A percentile compares a stretch with the other conserved stretches of the same genome.
Conservation (phyloP, 768 basidiomycete genomes). For the Lyophyllum atratum region DNA sequence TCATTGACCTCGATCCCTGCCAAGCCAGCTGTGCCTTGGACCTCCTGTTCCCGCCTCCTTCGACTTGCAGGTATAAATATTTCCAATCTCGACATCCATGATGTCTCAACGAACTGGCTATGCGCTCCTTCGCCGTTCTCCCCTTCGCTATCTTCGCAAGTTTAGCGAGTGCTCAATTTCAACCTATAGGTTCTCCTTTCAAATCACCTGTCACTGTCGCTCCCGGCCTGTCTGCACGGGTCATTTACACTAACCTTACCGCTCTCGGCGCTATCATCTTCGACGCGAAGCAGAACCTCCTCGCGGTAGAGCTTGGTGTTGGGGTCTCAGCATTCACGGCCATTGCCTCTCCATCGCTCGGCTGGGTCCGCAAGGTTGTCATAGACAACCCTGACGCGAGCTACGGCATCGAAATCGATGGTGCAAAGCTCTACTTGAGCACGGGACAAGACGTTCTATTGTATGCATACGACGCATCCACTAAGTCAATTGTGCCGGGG, state of each 20-base stretch:
- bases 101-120: background rate
- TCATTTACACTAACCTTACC: conserved; percentile 42
- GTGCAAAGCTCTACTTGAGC: conserved; percentile 36
- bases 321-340: conserved; percentile 39
- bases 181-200: conserved; percentile 31
- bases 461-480: conserved; percentile 35
- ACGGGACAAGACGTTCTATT: conserved; percentile 33
- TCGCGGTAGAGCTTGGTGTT: conserved; percentile 42
- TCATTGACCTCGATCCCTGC: background rate
- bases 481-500: conserved; percentile 22
- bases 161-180: conserved; percentile 20
- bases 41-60: background rate
- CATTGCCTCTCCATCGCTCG: conserved; percentile 17
- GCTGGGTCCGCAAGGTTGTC: conserved; percentile 39
- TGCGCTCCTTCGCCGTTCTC: background rate
- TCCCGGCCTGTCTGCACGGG: conserved; percentile 32
- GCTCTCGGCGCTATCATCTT: conserved; percentile 41
- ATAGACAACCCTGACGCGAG: conserved; percentile 35
- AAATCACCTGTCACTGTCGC: conserved; percentile 34
- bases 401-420: conserved; percentile 43
- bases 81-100: background rate
- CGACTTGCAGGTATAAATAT: background rate
- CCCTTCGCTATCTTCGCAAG: background rate
- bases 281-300: conserved; percentile 36
- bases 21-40: background rate